These are phyloP conservation scores for Tritrichomonas musculus DNA, from an alignment of 208 protist species.

Conservation along the genomic window DNA sequence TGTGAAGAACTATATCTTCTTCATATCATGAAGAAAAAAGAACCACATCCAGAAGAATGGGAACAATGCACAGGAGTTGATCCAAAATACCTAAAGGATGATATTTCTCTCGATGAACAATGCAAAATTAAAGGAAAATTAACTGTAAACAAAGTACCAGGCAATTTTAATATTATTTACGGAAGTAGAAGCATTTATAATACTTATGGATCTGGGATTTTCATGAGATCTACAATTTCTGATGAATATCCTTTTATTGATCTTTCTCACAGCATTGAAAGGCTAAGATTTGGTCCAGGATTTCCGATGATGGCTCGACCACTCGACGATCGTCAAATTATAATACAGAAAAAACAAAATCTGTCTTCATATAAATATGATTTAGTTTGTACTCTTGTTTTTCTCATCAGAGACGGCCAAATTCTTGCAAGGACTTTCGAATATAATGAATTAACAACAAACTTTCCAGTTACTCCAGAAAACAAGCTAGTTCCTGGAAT, in stretches of 20 bases:
- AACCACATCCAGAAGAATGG: background rate
- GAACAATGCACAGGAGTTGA: background rate
- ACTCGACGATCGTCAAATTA: background rate
- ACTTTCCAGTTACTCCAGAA: background rate
- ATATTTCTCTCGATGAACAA: background rate
- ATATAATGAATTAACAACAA: background rate
- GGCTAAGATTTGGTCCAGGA: background rate
- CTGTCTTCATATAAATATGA: background rate
- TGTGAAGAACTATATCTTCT: no score
- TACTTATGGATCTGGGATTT: background rate
- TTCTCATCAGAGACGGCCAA: background rate
- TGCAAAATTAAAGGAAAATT: background rate
- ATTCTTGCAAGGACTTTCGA: background rate
- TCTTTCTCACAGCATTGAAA: background rate
- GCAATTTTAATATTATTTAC: background rate
- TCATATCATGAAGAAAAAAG: no score
- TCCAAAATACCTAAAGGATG: background rate
- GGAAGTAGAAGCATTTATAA: background rate
- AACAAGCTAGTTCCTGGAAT: background rate
- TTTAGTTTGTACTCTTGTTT: background rate
- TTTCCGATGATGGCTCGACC: background rate
- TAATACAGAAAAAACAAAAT: background rate
- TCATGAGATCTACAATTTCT: no score
- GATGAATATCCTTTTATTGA: background rate
- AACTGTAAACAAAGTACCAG: background rate